A percentile compares a stretch with the other conserved stretches of the same genome.
Conservation (phyloP, 2,329 filamentous ascomycete species). For the Cytospora schulzeri region DNA sequence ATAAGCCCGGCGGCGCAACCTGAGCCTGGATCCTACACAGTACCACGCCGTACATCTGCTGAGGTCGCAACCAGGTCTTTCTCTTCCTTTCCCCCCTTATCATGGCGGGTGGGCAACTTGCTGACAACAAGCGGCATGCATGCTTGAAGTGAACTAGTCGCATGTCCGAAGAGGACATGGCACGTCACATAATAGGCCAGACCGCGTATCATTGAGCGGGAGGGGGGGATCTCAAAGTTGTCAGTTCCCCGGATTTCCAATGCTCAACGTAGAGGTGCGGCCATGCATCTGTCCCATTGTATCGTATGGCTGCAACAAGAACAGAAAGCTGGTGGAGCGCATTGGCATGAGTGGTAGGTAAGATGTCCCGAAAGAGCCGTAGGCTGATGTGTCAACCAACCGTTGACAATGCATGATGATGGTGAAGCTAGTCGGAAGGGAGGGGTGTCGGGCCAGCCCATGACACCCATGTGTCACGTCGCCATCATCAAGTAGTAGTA, state of each 20-base stretch:
- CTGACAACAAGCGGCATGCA: background rate
- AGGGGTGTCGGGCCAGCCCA: constrained; percentile 14
- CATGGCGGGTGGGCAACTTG: background rate
- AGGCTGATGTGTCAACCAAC: constrained; percentile 47
- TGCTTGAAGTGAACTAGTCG: background rate
- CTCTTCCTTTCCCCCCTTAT: background rate
- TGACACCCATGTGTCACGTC: constrained; percentile 8
- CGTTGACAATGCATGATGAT: constrained; percentile 15
- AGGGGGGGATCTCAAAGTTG: background rate
- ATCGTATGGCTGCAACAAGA: background rate
- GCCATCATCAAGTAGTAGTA: background rate
- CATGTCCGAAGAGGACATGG: background rate
- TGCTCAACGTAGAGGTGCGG: constrained; percentile 1
- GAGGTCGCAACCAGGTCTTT: constrained; percentile 10
- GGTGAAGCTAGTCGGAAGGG: constrained; percentile 20
- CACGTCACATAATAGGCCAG: background rate
- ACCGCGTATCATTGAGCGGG: background rate
- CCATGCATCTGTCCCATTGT: background rate
- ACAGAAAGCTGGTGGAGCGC: background rate
- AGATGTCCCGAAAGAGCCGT: constrained; percentile 50
- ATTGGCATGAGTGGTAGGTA: constrained; percentile 36
- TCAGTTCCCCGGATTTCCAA: constrained; percentile 11
- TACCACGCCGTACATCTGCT: background rate
- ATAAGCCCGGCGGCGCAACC: constrained; percentile 9
- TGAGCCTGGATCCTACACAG: background rate